These are phyloP conservation scores for Nelumbo lutea DNA, from an alignment of 164 flowering plant species.

Conservation along the genomic window DNA sequence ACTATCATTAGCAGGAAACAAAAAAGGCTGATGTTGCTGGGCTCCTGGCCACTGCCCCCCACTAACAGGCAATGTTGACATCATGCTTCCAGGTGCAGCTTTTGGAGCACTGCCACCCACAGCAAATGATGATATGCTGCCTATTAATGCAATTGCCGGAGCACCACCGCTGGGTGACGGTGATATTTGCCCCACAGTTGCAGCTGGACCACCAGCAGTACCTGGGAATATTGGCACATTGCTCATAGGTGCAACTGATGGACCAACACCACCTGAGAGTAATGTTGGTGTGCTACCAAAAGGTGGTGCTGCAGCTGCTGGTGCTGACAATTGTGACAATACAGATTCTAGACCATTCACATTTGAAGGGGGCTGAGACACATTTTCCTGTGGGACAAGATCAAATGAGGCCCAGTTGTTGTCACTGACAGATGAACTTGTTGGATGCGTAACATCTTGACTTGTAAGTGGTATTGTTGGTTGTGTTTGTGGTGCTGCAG, in stretches of 20 bases:
- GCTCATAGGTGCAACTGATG: constrained; percentile 30
- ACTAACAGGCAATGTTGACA: constrained; percentile 17
- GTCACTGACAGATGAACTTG: constrained; percentile 30
- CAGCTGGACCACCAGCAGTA: constrained; percentile 21
- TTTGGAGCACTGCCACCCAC: constrained; percentile 10
- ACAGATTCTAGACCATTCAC: constrained; percentile 47
- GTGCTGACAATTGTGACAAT: constrained; percentile 50
- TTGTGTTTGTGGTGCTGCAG: constrained; percentile 31
- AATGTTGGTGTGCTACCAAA: constrained; percentile 18
- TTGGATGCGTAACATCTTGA: constrained; percentile 37
- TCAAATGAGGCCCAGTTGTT: constrained; percentile 95
- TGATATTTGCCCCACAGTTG: constrained; percentile 10
- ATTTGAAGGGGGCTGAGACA: constrained; percentile 40
- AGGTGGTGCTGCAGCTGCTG: constrained; percentile 43
- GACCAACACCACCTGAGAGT: constrained; percentile 21
- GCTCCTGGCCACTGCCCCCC: constrained; percentile 43
- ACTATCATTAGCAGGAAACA: constrained; percentile 27
- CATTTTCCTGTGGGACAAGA: constrained; percentile 34
- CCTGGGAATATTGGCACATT: constrained; percentile 18
- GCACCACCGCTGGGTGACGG: neutral
- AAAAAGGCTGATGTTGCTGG: constrained; percentile 43
- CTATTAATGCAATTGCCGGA: neutral
- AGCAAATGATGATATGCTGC: constrained; percentile 10
- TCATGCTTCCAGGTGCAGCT: neutral
- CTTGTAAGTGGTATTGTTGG: constrained; percentile 18